A percentile compares a stretch with the other conserved stretches of the same genome.
Evolutionary conservation across 257 asterid genomes (phyloP).

Genomic region (Ajuga chamaepitys): DNA sequence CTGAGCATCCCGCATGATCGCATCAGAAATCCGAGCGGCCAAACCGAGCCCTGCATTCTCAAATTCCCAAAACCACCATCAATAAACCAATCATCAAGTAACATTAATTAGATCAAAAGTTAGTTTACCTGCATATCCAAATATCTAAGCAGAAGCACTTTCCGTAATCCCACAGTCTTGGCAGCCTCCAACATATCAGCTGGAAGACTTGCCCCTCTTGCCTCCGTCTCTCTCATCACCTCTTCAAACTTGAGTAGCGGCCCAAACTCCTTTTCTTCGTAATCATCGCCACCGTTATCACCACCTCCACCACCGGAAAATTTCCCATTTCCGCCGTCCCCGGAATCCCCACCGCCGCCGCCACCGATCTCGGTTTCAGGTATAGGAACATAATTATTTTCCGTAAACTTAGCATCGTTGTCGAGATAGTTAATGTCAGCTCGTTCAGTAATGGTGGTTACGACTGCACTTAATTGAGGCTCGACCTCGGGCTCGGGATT

Average conservation of each 20-base stretch:
- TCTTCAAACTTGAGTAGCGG: conserved; percentile 83
- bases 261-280: conserved; percentile 77
- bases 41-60: conserved; percentile 52
- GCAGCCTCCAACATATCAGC: conserved; percentile 96
- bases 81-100: background rate
- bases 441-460: conserved; percentile 20
- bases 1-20: conserved; percentile 71
- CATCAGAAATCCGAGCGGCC: conserved; percentile 84
- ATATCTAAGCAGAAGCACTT: conserved; percentile 62
- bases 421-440: conserved; percentile 14
- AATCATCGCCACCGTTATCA: conserved; percentile 41
- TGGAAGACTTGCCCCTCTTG: conserved; percentile 79
- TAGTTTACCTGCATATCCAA: conserved; percentile 80
- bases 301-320: conserved; percentile 44
- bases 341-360: conserved; percentile 30
- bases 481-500: conserved; percentile 42
- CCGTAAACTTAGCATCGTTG: conserved; percentile 26
- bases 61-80: conserved; percentile 14
- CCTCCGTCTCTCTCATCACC: conserved; percentile 69
- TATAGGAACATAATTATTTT: conserved; percentile 7
- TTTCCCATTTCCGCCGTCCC: conserved; percentile 56
- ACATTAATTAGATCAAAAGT: background rate
- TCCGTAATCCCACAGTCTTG: conserved; percentile 64
- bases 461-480: conserved; percentile 28
- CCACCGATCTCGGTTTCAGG: conserved; percentile 24